Evolutionary conservation across 208 protist genomes (phyloP), one percentile per base, ranked within the genome.

Genomic region (Trypanosoma rangeli): DNA sequence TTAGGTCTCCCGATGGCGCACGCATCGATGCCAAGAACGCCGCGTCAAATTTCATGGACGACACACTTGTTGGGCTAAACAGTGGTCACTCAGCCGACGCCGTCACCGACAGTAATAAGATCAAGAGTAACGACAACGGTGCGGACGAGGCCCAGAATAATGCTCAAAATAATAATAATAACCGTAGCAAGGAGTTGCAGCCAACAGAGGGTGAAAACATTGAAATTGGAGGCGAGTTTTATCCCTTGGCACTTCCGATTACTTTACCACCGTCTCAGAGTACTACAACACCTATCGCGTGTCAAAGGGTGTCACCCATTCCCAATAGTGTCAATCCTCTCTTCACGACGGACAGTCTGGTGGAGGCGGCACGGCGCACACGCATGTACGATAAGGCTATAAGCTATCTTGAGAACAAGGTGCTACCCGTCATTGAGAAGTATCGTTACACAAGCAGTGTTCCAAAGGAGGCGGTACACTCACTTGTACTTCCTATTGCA

Each of bases 351-450:
- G 87, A 96, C 49, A 86, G 86, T 78, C 91, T 96, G 67, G 84
- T 94, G 46, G 69, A 80, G 59, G 92, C 92, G 13, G 88, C 88
- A 5, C 83, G 92, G 79, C 85, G 86, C 28, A 92, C 88, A n/a
- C 76, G 78, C 44, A 93, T 96, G 92, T 91, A 87, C 71, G 92
- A 96, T 78, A 96, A 96, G 78, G 92, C 86, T 0, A 77, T 96
- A 53, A 94, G 86, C 72, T 93, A 93, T 70, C 78, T 94, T 10
- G 88, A 96, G 78, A 87, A 87, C 60, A 85, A 88, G 48, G 74
- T 94, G 13, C 66, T 86, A 26, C 63, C 70, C 18, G 86, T 83
- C 54, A 78, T 96, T 35, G 74, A 87, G 57, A 55, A 74, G 18
- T 93, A 94, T 73, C 85, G 87, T n/a, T 88, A 84, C 73, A 65